A percentile compares a stretch with the other conserved stretches of the same genome.
Evolutionary conservation across 2,329 filamentous ascomycete genomes (phyloP).

Genomic region (Gremmenia infestans): DNA sequence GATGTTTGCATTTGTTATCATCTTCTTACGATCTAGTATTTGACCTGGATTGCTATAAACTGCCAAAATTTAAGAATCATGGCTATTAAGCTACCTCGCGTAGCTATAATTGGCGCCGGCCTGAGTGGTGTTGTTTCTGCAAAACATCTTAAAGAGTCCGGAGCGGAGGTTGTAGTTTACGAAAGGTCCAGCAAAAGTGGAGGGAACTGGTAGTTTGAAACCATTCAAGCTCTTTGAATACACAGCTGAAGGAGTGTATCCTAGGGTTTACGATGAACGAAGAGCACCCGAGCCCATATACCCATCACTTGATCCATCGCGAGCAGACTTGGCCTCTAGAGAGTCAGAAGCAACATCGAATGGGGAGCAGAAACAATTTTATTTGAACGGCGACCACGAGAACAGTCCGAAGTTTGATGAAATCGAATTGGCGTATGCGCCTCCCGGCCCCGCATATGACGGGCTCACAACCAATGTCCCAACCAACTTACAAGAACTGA

Average conservation of each 20-base stretch:
- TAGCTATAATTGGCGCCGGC: slow-evolving; percentile 46
- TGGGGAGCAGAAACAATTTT: neutral
- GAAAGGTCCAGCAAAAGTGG: slow-evolving; percentile 48
- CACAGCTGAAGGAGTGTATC: neutral
- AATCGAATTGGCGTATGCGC: slow-evolving; percentile 20
- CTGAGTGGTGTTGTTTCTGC: slow-evolving; percentile 45
- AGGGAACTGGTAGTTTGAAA: slow-evolving; percentile 44
- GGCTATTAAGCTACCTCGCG: neutral
- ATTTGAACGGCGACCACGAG: neutral
- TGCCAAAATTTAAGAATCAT: neutral
- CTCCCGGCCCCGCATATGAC: slow-evolving; percentile 25
- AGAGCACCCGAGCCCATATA: slow-evolving; percentile 20
- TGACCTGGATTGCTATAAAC: neutral
- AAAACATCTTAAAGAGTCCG: slow-evolving; percentile 40
- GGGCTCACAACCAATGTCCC: slow-evolving; percentile 26
- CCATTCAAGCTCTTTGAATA: neutral
- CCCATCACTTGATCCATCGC: slow-evolving; percentile 20
- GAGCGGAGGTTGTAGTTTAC: slow-evolving; percentile 47
- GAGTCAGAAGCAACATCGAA: neutral
- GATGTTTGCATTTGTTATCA: neutral
- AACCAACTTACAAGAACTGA: slow-evolving; percentile 21
- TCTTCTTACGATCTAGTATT: neutral
- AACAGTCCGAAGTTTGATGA: neutral
- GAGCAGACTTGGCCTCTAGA: slow-evolving; percentile 14
- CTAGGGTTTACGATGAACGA: slow-evolving; percentile 24